Base-by-base conservation (phyloP, 805 yeast genomes). In the Suhomyces faveliae region DNA sequence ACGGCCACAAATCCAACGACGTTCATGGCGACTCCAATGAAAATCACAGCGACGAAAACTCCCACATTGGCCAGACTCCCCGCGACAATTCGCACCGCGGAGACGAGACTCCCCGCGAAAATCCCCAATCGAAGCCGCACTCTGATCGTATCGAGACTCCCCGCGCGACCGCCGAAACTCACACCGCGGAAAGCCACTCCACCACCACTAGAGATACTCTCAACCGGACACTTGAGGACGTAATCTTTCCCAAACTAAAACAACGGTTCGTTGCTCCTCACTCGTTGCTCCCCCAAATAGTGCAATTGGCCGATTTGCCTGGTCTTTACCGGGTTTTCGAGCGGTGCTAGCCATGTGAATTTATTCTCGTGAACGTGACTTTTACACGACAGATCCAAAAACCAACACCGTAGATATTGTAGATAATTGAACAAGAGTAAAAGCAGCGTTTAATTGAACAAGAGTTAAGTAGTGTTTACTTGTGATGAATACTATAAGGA, bases 251-350 rank as follows among this genome's bases (percentile, higher is more conserved):
- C 0, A 65, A 78, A 19, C 61, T 89, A 5, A 83, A 84, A 53
- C 72, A 73, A 50, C 67, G 82, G 40, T 78, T 89, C 22, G 61
- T 89, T 11, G 96, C 91, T 0, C 79, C 95, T 0, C 70, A 70
- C 11, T 60, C 58, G 2, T 56, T 89, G 30, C 54, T 65, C 4
- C 60, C 71, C 11, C 84, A 81, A 47, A 81, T 90, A 3, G 78
- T 88, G 4, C 96, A 92, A 63, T 81, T 94, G 33, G 97, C 99
- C 0, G 90, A 85, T 61, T 66, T 94, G 24, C 98, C 98, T 1
- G 96, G 96, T 0, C 70, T 94, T 48, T 94, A 94, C 66, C 80
- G 77, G 58, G 96, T 95, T 4, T 94, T 94, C 71, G 99, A 94
- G 69, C 76, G 99, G 62, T 94, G 99, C 59, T 87, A 57, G 21